Conservation (phyloP, 2,329 filamentous ascomycete genomes). For the Alternaria rosae region DNA sequence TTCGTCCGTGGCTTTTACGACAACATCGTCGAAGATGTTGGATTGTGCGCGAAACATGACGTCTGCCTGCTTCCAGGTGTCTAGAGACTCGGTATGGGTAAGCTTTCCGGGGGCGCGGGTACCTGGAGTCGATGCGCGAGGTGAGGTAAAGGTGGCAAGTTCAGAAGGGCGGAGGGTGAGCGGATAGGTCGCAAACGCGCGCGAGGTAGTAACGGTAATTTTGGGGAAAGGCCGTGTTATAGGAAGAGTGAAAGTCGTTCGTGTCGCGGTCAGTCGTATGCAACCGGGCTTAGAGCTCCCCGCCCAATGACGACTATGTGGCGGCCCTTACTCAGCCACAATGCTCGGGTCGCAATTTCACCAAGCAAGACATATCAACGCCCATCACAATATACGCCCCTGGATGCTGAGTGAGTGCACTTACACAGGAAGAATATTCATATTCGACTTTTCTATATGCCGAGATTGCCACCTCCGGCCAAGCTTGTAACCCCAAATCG, state of each 20-base stretch:
- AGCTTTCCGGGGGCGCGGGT: conserved; percentile 10
- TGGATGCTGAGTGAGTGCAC: neutral
- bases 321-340: conserved; percentile 25
- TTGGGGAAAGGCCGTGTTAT: neutral
- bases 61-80: conserved; percentile 18
- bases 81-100: neutral
- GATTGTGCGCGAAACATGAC: conserved; percentile 63
- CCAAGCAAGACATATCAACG: neutral
- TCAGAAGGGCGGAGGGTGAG: neutral
- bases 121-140: conserved; percentile 10
- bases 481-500: conserved; percentile 16
- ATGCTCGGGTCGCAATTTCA: neutral
- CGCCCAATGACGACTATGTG: conserved; percentile 28
- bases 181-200: neutral
- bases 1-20: conserved; percentile 91
- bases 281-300: conserved; percentile 28
- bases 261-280: conserved; percentile 21
- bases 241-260: conserved; percentile 8
- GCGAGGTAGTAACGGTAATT: neutral
- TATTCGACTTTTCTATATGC: conserved; percentile 19
- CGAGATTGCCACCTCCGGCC: conserved; percentile 14
- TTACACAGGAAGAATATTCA: conserved; percentile 2
- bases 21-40: conserved; percentile 74
- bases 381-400: neutral
- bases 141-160: neutral